phyloP scores from a whole-genome alignment of 2,329 filamentous ascomycete species.

The Aulographum hederae region DNA sequence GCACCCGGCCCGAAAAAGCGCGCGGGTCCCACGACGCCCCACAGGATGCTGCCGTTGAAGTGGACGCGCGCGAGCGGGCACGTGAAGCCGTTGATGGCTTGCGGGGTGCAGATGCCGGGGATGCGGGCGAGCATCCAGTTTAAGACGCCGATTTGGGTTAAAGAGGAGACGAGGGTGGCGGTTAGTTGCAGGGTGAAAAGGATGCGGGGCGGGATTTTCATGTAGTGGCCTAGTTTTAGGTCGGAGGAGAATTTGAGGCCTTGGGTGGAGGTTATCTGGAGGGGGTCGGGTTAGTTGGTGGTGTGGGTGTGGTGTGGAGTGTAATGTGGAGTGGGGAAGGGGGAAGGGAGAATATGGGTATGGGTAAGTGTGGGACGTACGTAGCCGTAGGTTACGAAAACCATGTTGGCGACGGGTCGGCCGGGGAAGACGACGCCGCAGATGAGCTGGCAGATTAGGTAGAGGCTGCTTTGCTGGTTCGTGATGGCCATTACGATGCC shows the following conservation, averaged over 20 bases:
- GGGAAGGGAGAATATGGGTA: slow-evolving; percentile 1
- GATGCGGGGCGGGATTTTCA: slow-evolving; percentile 69
- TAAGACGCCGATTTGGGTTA: slow-evolving; percentile 68
- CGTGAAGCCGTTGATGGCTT: slow-evolving; percentile 73
- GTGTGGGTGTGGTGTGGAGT: no score
- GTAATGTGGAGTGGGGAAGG: background rate
- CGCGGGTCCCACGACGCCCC: slow-evolving; percentile 69
- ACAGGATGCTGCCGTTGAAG: slow-evolving; percentile 79
- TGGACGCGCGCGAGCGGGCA: slow-evolving; percentile 76
- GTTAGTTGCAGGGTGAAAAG: slow-evolving; percentile 63
- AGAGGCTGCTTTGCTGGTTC: slow-evolving; percentile 74
- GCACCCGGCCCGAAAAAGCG: slow-evolving; percentile 67
- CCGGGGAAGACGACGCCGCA: slow-evolving; percentile 71
- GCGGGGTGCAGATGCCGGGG: slow-evolving; percentile 55
- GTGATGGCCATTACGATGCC: slow-evolving; percentile 89
- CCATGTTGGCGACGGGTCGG: slow-evolving; percentile 79
- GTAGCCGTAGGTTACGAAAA: slow-evolving; percentile 81
- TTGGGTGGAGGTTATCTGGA: slow-evolving; percentile 59
- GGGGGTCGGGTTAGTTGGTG: no score
- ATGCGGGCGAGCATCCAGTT: slow-evolving; percentile 84
- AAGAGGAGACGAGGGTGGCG: slow-evolving; percentile 55
- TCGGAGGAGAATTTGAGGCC: slow-evolving; percentile 80
- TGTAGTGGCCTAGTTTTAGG: slow-evolving; percentile 73
- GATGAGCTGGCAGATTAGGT: slow-evolving; percentile 71
- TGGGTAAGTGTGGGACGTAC: slow-evolving; percentile 9